These are phyloP conservation scores for Pouteria campechiana DNA, from an alignment of 179 eudicot genomes.

Conservation along the genomic window DNA sequence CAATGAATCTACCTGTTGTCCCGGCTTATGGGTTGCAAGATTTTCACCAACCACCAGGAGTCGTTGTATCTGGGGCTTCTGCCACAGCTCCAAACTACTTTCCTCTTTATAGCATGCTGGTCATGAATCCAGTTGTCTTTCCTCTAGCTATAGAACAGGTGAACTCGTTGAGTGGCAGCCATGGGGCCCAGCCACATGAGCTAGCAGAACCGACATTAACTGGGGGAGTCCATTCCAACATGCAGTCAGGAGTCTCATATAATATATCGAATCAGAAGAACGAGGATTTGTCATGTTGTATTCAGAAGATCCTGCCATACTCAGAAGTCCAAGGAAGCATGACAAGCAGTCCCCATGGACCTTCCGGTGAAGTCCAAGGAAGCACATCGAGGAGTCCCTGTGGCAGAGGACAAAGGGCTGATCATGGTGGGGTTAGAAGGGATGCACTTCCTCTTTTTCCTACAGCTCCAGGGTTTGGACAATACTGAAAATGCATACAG, in stretches of 20 bases:
- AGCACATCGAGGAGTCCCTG: constrained; percentile 61
- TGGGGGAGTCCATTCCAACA: constrained; percentile 9
- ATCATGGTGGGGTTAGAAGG: constrained; percentile 9
- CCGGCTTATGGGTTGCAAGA: constrained; percentile 30
- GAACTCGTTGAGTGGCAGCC: constrained; percentile 20
- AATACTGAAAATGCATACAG: constrained; percentile 10
- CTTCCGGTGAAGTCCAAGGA: constrained; percentile 38
- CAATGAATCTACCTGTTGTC: too few species aligned
- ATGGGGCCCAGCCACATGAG: constrained; percentile 12
- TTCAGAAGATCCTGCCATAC: too few species aligned
- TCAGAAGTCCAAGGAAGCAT: too few species aligned
- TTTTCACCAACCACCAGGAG: constrained; percentile 34
- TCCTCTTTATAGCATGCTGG: constrained; percentile 63
- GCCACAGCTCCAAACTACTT: constrained; percentile 47
- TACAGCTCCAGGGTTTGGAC: constrained; percentile 23
- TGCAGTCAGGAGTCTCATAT: constrained; percentile 26
- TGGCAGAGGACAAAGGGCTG: constrained; percentile 19
- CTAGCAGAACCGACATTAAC: constrained; percentile 19
- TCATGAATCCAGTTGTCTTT: constrained; percentile 31
- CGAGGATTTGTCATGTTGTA: constrained; percentile 6
- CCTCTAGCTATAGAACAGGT: constrained; percentile 43
- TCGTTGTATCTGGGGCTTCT: constrained; percentile 33
- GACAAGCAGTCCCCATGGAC: too few species aligned
- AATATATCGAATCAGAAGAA: constrained; percentile 21
- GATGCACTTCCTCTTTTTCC: constrained; percentile 51